Conservation (phyloP, 306 rosid species). For the Castanospermum australe region DNA sequence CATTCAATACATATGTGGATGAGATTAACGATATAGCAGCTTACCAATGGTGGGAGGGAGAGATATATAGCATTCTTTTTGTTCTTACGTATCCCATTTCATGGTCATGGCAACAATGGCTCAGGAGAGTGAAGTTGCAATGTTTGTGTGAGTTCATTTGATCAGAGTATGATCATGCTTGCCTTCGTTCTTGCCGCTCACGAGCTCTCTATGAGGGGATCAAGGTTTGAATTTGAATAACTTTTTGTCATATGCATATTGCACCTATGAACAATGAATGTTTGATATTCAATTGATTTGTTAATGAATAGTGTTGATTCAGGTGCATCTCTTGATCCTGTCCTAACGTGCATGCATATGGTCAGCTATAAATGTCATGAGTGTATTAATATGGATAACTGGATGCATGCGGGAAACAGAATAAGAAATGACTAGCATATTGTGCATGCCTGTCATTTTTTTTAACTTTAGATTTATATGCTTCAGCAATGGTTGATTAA, state of each 20-base stretch:
- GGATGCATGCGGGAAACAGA: neutral
- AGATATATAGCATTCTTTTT: slow-evolving; percentile 71
- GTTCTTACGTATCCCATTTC: slow-evolving; percentile 87
- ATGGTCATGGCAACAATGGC: slow-evolving; percentile 98
- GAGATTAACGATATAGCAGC: slow-evolving; percentile 90
- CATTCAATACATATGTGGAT: slow-evolving; percentile 88
- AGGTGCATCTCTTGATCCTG: neutral
- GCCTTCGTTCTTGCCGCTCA: slow-evolving; percentile 94
- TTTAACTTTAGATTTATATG: too few species aligned
- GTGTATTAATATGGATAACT: neutral
- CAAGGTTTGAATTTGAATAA: slow-evolving; percentile 59
- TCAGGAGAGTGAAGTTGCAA: slow-evolving; percentile 84
- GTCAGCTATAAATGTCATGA: neutral
- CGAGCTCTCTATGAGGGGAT: slow-evolving; percentile 99
- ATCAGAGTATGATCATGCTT: slow-evolving; percentile 94
- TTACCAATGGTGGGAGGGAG: slow-evolving; percentile 99
- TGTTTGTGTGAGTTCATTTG: slow-evolving; percentile 91
- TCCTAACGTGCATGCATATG: slow-evolving; percentile 11
- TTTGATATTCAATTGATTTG: slow-evolving; percentile 8
- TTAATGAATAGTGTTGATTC: slow-evolving; percentile 13
- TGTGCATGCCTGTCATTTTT: too few species aligned
- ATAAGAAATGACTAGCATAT: neutral
- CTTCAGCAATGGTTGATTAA: neutral
- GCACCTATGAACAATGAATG: neutral
- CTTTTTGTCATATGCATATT: neutral